Percentiles rank a stretch among this genome's conserved stretches.
These are phyloP conservation scores for Rhododendron kiyosumense DNA, from an alignment of 148 eudicot species.

Conservation along the genomic window DNA sequence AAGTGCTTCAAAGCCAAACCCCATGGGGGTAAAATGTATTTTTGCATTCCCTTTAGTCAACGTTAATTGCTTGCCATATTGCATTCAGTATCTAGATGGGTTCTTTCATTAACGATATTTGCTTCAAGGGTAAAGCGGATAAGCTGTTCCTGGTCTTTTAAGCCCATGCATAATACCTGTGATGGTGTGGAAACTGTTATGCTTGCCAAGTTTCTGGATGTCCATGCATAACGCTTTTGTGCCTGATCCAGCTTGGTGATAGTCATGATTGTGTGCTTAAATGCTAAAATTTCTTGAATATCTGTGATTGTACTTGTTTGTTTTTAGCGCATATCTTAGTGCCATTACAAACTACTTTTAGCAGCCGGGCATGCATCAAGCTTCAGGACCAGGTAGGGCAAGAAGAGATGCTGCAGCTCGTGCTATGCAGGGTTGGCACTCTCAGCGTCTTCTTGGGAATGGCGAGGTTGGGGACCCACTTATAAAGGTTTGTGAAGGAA, in stretches of 20 bases:
- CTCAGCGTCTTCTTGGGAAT: conserved; percentile 69
- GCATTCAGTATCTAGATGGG: not conserved
- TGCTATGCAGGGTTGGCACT: conserved; percentile 77
- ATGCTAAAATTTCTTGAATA: not conserved
- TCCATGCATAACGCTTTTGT: not conserved
- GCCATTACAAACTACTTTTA: conserved; percentile 1
- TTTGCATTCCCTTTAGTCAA: not conserved
- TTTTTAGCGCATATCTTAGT: not conserved
- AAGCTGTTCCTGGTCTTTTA: not conserved
- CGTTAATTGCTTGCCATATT: not conserved
- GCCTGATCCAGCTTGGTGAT: not conserved
- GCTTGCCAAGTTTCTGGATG: not conserved
- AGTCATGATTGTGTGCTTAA: not conserved
- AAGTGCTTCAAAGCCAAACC: not conserved
- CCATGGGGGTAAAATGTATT: not conserved
- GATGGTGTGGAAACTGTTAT: not conserved
- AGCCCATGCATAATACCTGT: not conserved
- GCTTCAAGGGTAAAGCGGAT: not conserved
- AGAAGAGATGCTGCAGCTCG: conserved; percentile 60
- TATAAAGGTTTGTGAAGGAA: conserved; percentile 40
- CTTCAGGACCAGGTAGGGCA: conserved; percentile 55
- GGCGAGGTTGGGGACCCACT: conserved; percentile 83
- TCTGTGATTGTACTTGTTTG: not conserved
- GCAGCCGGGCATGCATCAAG: conserved; percentile 36
- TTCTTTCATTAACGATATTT: not conserved